Evolutionary conservation across 148 eudicot genomes (phyloP).

Genomic region (Diospyros lotus): DNA sequence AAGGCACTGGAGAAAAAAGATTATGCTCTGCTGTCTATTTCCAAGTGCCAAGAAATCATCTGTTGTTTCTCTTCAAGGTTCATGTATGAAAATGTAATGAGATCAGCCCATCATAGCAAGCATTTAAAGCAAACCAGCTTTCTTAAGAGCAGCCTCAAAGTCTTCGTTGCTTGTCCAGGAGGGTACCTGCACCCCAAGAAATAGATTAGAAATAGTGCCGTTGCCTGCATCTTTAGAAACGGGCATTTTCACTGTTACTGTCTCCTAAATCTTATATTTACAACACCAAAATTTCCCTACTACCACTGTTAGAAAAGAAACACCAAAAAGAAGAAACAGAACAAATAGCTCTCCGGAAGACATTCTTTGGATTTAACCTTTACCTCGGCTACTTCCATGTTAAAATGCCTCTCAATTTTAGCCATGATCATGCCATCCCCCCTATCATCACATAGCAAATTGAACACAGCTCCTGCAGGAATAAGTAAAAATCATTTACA

Average conservation of each 20-base stretch:
- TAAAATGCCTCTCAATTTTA: conserved; percentile 73
- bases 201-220: background rate
- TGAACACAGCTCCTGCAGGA: conserved; percentile 77
- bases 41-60: background rate
- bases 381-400: conserved; percentile 54
- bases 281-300: background rate
- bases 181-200: conserved; percentile 37
- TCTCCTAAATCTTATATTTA: background rate
- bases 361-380: background rate
- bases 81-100: background rate
- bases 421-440: conserved; percentile 58
- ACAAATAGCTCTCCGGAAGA: background rate
- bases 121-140: conserved; percentile 48
- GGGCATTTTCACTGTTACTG: background rate
- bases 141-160: conserved; percentile 60
- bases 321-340: background rate
- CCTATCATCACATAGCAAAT: conserved; percentile 51
- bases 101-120: background rate
- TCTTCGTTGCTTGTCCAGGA: conserved; percentile 50
- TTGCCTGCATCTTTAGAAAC: background rate
- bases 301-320: background rate
- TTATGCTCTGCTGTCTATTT: background rate
- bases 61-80: background rate
- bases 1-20: too few relatives aligned
- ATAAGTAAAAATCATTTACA: conserved; percentile 24